phyloP scores from a whole-genome alignment of 2,329 filamentous ascomycete species.

The Cucurbitaria berberidis region DNA sequence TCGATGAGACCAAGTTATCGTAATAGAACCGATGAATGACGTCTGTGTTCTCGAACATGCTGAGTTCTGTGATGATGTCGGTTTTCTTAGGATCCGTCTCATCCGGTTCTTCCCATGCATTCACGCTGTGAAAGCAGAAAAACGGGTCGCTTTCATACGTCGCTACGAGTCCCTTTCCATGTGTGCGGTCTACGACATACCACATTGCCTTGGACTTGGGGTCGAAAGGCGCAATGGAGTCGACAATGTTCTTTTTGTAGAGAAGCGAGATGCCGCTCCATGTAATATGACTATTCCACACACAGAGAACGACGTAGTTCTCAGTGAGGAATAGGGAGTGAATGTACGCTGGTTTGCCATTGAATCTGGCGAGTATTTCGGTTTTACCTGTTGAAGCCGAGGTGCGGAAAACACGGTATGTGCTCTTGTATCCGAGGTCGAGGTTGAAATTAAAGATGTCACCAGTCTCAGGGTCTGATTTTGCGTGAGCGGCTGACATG shows the following conservation, averaged over 20 bases:
- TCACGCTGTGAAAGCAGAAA: constrained; percentile 82
- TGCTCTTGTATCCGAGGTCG: constrained; percentile 61
- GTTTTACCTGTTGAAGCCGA: constrained; percentile 69
- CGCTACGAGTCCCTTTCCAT: constrained; percentile 69
- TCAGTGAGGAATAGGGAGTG: constrained; percentile 80
- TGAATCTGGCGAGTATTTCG: constrained; percentile 72
- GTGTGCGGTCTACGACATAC: constrained; percentile 74
- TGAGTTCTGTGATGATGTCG: constrained; percentile 69
- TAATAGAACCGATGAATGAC: constrained; percentile 73
- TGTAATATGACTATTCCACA: constrained; percentile 70
- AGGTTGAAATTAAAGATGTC: constrained; percentile 85
- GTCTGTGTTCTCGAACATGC: constrained; percentile 68
- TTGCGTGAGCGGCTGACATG: constrained; percentile 73
- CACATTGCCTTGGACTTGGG: constrained; percentile 64
- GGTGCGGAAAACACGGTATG: constrained; percentile 73
- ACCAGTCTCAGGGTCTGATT: constrained; percentile 72
- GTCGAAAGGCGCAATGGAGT: constrained; percentile 71
- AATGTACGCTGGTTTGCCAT: constrained; percentile 70
- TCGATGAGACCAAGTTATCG: constrained; percentile 40
- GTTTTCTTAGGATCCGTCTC: constrained; percentile 43
- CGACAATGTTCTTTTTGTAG: constrained; percentile 70
- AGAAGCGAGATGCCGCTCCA: constrained; percentile 65
- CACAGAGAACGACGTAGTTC: constrained; percentile 73
- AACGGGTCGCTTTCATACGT: constrained; percentile 70
- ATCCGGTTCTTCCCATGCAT: constrained; percentile 71